phyloP scores from a whole-genome alignment of 352 stramenopile genomes.

The Pythium aquatile region DNA sequence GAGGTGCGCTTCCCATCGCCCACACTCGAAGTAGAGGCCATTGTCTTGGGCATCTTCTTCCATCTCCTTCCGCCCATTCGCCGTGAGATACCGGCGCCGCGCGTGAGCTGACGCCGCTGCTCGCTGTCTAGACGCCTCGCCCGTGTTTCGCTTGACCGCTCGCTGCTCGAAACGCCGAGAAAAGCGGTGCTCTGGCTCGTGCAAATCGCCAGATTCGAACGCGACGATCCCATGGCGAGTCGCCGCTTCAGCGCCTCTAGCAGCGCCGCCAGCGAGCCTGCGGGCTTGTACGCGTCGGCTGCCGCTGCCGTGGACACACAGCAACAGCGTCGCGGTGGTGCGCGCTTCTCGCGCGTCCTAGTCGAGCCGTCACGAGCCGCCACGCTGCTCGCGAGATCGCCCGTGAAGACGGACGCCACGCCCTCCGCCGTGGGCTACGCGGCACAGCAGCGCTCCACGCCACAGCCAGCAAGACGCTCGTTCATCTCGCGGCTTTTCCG shows the following conservation, averaged over 20 bases:
- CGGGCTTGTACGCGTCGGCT: background rate
- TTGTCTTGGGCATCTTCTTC: background rate
- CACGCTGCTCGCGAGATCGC: slow-evolving; percentile 10
- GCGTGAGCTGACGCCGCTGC: background rate
- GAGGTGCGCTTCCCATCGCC: slow-evolving; percentile 6
- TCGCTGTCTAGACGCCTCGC: background rate
- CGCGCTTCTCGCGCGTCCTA: slow-evolving; percentile 9
- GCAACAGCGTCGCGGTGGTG: slow-evolving; percentile 6
- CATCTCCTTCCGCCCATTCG: background rate
- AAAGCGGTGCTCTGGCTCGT: background rate
- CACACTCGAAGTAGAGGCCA: background rate
- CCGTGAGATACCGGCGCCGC: background rate
- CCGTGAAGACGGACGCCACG: slow-evolving; percentile 11
- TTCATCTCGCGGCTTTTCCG: slow-evolving; percentile 33
- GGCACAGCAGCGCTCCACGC: slow-evolving; percentile 1
- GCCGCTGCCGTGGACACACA: background rate
- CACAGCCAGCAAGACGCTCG: slow-evolving; percentile 13
- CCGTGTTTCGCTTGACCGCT: slow-evolving; percentile 3
- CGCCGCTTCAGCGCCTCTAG: background rate
- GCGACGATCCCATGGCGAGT: background rate
- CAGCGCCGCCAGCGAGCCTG: background rate
- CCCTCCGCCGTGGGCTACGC: background rate
- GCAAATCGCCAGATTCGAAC: background rate
- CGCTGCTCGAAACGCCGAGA: background rate
- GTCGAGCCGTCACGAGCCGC: slow-evolving; percentile 10